phyloP scores from a whole-genome alignment of 371 early-diverging fungal species.

The Apophysomyces sp. region DNA sequence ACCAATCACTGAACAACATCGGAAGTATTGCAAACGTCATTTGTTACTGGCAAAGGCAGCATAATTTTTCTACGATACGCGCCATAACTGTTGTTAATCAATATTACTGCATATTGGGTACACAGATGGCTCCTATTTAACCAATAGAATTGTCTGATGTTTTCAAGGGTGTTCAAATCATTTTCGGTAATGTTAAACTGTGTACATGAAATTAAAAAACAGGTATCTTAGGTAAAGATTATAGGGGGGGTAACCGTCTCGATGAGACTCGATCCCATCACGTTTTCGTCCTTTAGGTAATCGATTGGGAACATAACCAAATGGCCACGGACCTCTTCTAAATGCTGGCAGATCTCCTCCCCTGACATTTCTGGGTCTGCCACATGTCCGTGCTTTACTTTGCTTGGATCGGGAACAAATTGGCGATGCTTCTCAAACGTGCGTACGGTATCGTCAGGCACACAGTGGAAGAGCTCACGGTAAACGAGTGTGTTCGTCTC shows the following conservation, averaged over 20 bases:
- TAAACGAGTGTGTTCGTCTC: constrained; percentile 69
- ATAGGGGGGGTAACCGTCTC: constrained; percentile 57
- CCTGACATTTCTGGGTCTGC: constrained; percentile 42
- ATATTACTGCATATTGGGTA: no score
- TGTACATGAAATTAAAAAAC: background rate
- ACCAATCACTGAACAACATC: no score
- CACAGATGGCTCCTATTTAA: no score
- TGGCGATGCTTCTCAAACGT: constrained; percentile 59
- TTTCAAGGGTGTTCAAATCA: no score
- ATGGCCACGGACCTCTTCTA: constrained; percentile 58
- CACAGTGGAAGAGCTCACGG: constrained; percentile 79
- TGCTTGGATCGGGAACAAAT: constrained; percentile 53
- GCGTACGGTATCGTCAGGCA: constrained; percentile 81
- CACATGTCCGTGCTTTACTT: constrained; percentile 55
- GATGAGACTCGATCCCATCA: constrained; percentile 59
- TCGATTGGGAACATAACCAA: constrained; percentile 75
- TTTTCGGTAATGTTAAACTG: background rate
- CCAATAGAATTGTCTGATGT: no score
- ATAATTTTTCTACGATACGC: no score
- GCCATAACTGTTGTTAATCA: no score
- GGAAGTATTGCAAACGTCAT: no score
- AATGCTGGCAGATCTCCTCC: constrained; percentile 34
- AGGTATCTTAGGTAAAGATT: constrained; percentile 49
- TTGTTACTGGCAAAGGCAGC: no score
- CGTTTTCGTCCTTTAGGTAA: constrained; percentile 72